Evolutionary conservation across 2,329 filamentous ascomycete species (phyloP).

Genomic region (Pezicula rhizophila): DNA sequence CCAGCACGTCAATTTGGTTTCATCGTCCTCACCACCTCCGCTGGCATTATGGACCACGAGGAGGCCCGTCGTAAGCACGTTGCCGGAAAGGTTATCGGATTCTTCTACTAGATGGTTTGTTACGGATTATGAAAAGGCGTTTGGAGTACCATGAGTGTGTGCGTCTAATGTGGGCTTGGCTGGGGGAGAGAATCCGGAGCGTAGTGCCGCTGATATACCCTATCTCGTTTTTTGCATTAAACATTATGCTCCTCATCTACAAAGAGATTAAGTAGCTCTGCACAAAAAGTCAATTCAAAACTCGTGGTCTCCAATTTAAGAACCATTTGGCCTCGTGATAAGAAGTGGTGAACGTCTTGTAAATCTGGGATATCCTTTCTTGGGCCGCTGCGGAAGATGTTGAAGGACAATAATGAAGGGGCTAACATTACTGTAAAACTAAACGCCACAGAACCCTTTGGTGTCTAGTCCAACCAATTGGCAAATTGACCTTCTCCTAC

Average conservation of each 20-base stretch:
- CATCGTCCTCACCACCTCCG: constrained; percentile 97
- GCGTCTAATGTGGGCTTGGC: constrained; percentile 22
- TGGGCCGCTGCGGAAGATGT: no score
- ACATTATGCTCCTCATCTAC: constrained; percentile 18
- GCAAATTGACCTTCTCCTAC: no score
- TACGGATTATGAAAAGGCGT: constrained; percentile 14
- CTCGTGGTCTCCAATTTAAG: constrained; percentile 19
- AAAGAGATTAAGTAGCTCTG: constrained; percentile 24
- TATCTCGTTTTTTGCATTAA: constrained; percentile 18
- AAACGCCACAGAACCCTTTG: no score
- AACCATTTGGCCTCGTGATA: no score
- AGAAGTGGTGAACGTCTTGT: no score
- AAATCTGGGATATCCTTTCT: no score
- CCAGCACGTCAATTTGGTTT: constrained; percentile 99
- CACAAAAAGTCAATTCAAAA: constrained; percentile 26
- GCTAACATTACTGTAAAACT: no score
- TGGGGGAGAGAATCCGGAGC: constrained; percentile 14
- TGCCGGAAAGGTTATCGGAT: constrained; percentile 97
- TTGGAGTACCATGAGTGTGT: constrained; percentile 25
- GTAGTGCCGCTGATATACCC: constrained; percentile 20
- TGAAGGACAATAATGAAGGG: no score
- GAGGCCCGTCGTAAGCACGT: constrained; percentile 99
- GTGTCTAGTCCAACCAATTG: no score
- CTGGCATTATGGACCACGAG: constrained; percentile 99
- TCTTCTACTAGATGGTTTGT: constrained; percentile 79